Percentiles rank a stretch among this genome's conserved stretches.
phyloP scores from a whole-genome alignment of 441 rosid species.

The Biscutella laevigata region DNA sequence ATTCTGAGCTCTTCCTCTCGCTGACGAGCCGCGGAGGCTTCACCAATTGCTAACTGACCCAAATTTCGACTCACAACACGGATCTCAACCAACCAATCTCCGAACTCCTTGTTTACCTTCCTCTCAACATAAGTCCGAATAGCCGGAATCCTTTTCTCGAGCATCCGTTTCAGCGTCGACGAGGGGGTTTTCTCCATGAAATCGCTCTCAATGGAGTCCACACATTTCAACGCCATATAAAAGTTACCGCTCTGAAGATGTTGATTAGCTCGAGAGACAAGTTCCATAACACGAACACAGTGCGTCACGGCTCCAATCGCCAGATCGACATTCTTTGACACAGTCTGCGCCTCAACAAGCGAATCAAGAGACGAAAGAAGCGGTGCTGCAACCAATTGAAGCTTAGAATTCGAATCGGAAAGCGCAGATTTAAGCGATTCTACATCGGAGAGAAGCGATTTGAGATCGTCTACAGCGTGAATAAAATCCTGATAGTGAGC shows the following conservation, averaged over 20 bases:
- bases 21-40: constrained; percentile 88
- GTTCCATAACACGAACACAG: constrained; percentile 63
- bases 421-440: constrained; percentile 86
- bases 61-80: constrained; percentile 83
- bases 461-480: constrained; percentile 92
- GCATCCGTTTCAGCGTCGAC: constrained; percentile 65
- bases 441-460: constrained; percentile 92
- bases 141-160: constrained; percentile 75
- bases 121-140: constrained; percentile 71
- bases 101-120: constrained; percentile 75
- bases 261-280: constrained; percentile 60
- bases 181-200: constrained; percentile 57
- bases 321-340: constrained; percentile 58
- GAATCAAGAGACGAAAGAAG: constrained; percentile 69
- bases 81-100: constrained; percentile 97
- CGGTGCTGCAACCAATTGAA: constrained; percentile 75
- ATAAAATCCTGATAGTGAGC: constrained; percentile 98
- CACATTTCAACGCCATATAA: constrained; percentile 77
- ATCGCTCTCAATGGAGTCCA: constrained; percentile 61
- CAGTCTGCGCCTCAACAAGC: constrained; percentile 60
- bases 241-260: constrained; percentile 63
- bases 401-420: constrained; percentile 72
- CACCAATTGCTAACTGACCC: constrained; percentile 92
- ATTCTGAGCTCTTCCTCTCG: constrained; percentile 86
- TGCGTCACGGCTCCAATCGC: constrained; percentile 47